Evolutionary conservation across 129 eudicot species (phyloP).

Genomic region (Centella asiatica): DNA sequence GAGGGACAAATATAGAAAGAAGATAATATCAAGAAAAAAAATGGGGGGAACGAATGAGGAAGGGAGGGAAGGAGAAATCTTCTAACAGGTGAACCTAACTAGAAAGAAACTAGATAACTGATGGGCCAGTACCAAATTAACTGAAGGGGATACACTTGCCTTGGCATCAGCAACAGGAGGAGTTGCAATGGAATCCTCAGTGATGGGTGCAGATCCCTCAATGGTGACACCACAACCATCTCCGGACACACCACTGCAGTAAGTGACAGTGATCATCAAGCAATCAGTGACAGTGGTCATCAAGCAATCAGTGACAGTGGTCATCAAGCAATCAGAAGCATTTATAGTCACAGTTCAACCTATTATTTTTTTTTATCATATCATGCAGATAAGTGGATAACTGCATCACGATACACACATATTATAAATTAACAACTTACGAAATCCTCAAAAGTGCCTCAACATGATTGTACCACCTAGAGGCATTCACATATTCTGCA

Average conservation of each 20-base stretch:
- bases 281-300: too few species aligned
- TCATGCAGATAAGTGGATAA: not conserved
- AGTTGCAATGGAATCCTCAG: slow-evolving; percentile 53
- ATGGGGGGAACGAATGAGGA: too few species aligned
- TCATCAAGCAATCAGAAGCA: not conserved
- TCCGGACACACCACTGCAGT: slow-evolving; percentile 71
- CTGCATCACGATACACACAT: not conserved
- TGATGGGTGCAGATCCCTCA: slow-evolving; percentile 56
- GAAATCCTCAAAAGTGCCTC: slow-evolving; percentile 81
- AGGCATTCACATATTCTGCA: slow-evolving; percentile 57
- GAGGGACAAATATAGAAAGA: too few species aligned
- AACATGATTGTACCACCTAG: slow-evolving; percentile 85
- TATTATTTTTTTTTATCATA: not conserved
- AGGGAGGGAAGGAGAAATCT: not conserved
- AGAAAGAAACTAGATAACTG: not conserved
- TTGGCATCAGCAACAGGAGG: slow-evolving; percentile 71
- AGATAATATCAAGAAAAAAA: too few species aligned
- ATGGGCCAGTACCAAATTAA: too few species aligned
- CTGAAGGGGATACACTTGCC: slow-evolving; percentile 12
- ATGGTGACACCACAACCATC: slow-evolving; percentile 82
- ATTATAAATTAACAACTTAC: slow-evolving; percentile 32
- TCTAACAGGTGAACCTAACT: not conserved
- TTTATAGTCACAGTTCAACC: not conserved
- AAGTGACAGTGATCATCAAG: not conserved
- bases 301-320: too few species aligned